phyloP scores from a whole-genome alignment of 805 yeast genomes.

The Saturnispora kantuleensis region DNA sequence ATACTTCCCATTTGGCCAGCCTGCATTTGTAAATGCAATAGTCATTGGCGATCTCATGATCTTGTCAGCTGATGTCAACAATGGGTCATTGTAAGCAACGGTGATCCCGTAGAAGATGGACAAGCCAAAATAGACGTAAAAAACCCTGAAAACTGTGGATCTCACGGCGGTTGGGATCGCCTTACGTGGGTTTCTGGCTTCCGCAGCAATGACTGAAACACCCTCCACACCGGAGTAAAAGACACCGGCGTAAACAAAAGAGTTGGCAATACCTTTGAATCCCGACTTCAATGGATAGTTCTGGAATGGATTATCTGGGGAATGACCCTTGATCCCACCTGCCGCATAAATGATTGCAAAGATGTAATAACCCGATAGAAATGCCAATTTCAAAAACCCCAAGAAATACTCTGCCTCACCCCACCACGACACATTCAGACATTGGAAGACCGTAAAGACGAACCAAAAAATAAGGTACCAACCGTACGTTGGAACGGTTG shows the following conservation, averaged over 20 bases:
- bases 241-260: constrained; percentile 18
- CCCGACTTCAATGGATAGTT: constrained; percentile 22
- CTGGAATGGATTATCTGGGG: constrained; percentile 31
- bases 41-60: constrained; percentile 42
- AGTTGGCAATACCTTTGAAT: constrained; percentile 20
- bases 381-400: constrained; percentile 39
- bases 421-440: constrained; percentile 41
- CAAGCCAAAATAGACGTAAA: constrained; percentile 43
- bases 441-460: constrained; percentile 40
- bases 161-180: constrained; percentile 51
- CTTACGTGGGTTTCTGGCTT: constrained; percentile 46
- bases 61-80: constrained; percentile 28
- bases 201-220: constrained; percentile 46
- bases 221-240: constrained; percentile 22
- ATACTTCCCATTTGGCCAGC: constrained; percentile 43
- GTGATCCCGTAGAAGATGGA: constrained; percentile 48
- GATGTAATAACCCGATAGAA: constrained; percentile 40
- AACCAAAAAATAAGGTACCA: constrained; percentile 46
- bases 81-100: constrained; percentile 46
- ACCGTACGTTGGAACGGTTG: constrained; percentile 43
- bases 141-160: constrained; percentile 49
- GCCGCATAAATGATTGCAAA: constrained; percentile 38
- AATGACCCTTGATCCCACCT: constrained; percentile 31
- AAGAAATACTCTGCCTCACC: constrained; percentile 50
- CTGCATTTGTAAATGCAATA: constrained; percentile 39